A percentile compares a stretch with the other conserved stretches of the same genome.
Evolutionary conservation across 768 basidiomycete genomes (phyloP).

Genomic region (Boletus edulis): DNA sequence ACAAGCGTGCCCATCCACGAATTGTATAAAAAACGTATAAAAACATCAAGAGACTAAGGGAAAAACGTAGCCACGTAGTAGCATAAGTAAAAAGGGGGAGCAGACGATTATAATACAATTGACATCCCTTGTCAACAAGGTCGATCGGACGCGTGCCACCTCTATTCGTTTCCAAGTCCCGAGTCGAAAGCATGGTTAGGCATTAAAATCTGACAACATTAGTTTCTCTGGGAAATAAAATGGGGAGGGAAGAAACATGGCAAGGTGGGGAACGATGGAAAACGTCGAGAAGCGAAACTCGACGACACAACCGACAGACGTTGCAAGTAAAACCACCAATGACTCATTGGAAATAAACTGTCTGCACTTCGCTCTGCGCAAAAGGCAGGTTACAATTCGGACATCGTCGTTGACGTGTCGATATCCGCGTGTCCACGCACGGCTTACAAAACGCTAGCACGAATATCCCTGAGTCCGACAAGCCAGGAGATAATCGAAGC

Average conservation of each 20-base stretch:
- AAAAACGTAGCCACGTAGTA: too few relatives aligned
- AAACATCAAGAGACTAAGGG: too few relatives aligned
- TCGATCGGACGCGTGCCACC: too few relatives aligned
- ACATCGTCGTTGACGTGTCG: conserved; percentile 91
- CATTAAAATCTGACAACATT: neutral
- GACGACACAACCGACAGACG: neutral
- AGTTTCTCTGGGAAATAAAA: neutral
- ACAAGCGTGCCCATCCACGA: too few relatives aligned
- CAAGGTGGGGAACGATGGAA: neutral
- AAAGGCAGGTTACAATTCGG: conserved; percentile 84
- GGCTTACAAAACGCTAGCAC: conserved; percentile 75
- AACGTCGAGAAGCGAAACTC: too few relatives aligned
- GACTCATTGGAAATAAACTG: conserved; percentile 54
- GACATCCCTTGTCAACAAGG: too few relatives aligned
- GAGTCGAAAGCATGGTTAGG: too few relatives aligned
- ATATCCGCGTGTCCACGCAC: conserved; percentile 84
- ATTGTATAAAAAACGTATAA: too few relatives aligned
- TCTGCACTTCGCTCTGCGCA: conserved; percentile 79
- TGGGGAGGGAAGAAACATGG: too few relatives aligned
- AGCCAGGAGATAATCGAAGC: neutral
- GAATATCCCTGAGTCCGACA: neutral
- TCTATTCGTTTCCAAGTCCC: too few relatives aligned
- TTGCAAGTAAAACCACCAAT: neutral
- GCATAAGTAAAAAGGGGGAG: too few relatives aligned
- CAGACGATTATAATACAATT: too few relatives aligned